Base-by-base conservation (phyloP, 306 rosid genomes). In the Arachis hypogaea region DNA sequence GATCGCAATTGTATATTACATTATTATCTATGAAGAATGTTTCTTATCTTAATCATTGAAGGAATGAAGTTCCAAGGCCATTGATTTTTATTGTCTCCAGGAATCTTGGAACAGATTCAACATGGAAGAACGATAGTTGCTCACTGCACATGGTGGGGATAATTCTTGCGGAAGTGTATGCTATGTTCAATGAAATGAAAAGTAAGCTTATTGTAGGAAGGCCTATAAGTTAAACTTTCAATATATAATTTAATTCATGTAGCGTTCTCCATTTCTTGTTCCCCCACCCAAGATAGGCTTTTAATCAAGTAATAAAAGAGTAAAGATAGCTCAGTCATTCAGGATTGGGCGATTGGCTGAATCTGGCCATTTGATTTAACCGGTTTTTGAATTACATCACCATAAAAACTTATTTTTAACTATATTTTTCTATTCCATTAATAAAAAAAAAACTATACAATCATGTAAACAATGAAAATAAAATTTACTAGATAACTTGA, bases 61-160 rank as follows among this genome's bases (percentile, higher is more conserved):
- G 59, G 28, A 40, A 68, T 76, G 22, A 9, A 56, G 30, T 61
- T 63, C 44, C 14, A 28, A 49, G 11, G 38, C 47, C 28, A 40
- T 12, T 47, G 42, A 9, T 61, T 68, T 66, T 66, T 38, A 44
- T 47, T 52, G n/a, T 74, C 50, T 74, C 16, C 89, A 93, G 98
- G 98, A 92, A 30, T 97, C 97, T 71, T 91, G 98, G 97, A 93
- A 86, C 85, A 91, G 83, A 84, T 93, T 91, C 91, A 88, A 89
- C 77, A 67, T 71, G 73, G 98, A 93, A 80, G 97, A 93, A 80
- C 86, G 98, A 63, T 91, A 78, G 33, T 52, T 58, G 61, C 9
- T 42, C 51, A 69, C 56, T 60, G 75, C 30, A 12, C 49, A 12
- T 22, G 41, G 28, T 63, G 65, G 63, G 22, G 47, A 42, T 12